Percentiles rank a stretch among this genome's conserved stretches.
These are phyloP conservation scores for Seiridium cupressi DNA, from an alignment of 2,329 filamentous ascomycete genomes.

Conservation along the genomic window DNA sequence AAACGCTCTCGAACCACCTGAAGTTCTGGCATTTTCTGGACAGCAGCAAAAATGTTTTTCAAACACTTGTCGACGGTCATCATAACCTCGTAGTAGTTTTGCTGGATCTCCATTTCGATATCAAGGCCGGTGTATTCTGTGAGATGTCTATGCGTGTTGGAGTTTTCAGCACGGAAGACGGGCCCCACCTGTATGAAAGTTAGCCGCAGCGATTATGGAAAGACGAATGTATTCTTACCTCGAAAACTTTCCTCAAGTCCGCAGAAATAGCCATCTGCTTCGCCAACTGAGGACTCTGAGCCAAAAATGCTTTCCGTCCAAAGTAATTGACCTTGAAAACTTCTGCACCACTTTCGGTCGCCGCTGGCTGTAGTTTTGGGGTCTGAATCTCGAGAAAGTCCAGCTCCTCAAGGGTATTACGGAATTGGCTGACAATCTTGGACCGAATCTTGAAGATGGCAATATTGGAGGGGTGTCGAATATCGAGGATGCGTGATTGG, in stretches of 20 bases:
- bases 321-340: conserved; percentile 95
- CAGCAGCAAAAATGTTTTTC: conserved; percentile 74
- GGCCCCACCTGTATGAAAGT: conserved; percentile 57
- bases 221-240: conserved; percentile 38
- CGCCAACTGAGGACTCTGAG: conserved; percentile 86
- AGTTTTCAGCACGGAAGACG: conserved; percentile 93
- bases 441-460: conserved; percentile 64
- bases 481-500: conserved; percentile 74
- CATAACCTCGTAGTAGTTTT: conserved; percentile 87
- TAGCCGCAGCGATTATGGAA: neutral
- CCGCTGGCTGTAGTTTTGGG: conserved; percentile 84
- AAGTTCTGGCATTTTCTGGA: conserved; percentile 66
- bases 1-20: conserved; percentile 80
- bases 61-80: conserved; percentile 75
- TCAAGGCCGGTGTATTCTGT: conserved; percentile 94
- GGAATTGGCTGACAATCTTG: conserved; percentile 49
- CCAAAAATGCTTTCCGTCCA: conserved; percentile 79
- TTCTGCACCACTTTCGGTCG: conserved; percentile 86
- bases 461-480: conserved; percentile 71
- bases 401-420: conserved; percentile 67
- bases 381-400: conserved; percentile 93
- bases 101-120: conserved; percentile 87
- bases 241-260: conserved; percentile 86
- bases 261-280: conserved; percentile 93
- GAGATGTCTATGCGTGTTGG: conserved; percentile 90